Evolutionary conservation across 805 yeast species (phyloP), one percentile per base, ranked within the genome.

Genomic region (Candida coquimbonensis): DNA sequence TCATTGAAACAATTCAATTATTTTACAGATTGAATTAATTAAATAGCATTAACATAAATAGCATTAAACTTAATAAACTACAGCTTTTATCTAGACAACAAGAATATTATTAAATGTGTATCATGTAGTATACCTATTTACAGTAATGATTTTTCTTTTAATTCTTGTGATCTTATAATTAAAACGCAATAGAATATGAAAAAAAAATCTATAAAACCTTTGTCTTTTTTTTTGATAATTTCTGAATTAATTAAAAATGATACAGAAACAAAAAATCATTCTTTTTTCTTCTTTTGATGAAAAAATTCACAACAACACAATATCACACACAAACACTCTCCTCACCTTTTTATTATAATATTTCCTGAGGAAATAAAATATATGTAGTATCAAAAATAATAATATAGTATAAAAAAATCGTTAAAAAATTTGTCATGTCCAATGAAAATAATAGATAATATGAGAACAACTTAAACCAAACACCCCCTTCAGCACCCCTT

Each of bases 401-500:
- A 27, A 19, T 27, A 36, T 39, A 39, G 12, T 29, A 29, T 27
- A 45, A 40, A 44, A 45, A 45, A 45, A 45, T 45, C 48, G 48
- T 45, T 45, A 45, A 40, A 40, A 32, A 45, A 32, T 42, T 45
- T 45, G 48, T 45, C 48, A 45, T 45, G 48, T 45, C 48, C 44
- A 45, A 45, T 45, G 48, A 45, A 34, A 45, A 40, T 40, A 31
- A n/a, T 31, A 35, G 35, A 39, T 14, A n/a, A 39, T 36, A 41
- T 29, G 36, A 41, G 26, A 41, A 33, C 34, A 41, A 33, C 34
- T 38, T 38, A 40, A 38, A 34, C 38, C 34, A 36, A 37, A 35
- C 13, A 29, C 37, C 39, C 34, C 13, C 35, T 19, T 36, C 17
- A 37, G 25, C 38, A 9, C 39, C 14, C 16, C 31, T 11, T 35